Evolutionary conservation across 768 basidiomycete genomes (phyloP), one percentile per base, ranked within the genome.

Genomic region (Leccinum arenicola): DNA sequence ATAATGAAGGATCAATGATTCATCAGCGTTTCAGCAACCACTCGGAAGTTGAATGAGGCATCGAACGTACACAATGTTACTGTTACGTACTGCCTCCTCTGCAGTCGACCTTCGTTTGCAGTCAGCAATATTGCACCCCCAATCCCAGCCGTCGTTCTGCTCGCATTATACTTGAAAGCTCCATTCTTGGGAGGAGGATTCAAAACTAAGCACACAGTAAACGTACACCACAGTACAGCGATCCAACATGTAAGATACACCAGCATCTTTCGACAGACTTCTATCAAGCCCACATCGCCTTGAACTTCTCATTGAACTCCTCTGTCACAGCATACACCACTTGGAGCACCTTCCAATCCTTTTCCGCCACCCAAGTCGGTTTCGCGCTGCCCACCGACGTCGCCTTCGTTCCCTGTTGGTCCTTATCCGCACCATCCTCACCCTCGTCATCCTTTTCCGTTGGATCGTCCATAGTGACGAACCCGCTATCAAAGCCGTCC

Each of bases 241-340:
- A 29, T 29, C 15, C 49, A 50, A 50, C 49, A 29, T 17, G 25
- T 17, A 27, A 17, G 9, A 27, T 29, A 29, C 49, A 50, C 49
- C 25, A 17, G 15, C 19, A 2, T 29, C 21, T 29, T 31, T 23
- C 10, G 40, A 54, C 7, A 9, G 12, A 29, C 6, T n/a, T 15
- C 7, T 61, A 40, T 40, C 19, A 80, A 0, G 86, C 86, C 86
- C 86, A 87, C 74, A 86, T 88, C 8, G 77, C 81, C 61, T 71
- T 80, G 73, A 81, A 88, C 68, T 87, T 87, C 57, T 72, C 78
- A 9, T 81, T 72, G 56, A 89, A 87, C 62, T 87, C 82, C 9
- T 66, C 67, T 48, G 73, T 73, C 21, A 77, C 75, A 3, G 60
- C 75, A 27, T 74, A 64, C 8, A 86, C 74, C 12, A 86, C 74